Evolutionary conservation across 2,329 filamentous ascomycete species (phyloP), one percentile per base, ranked within the genome.

Genomic region (Stenocarpella maydis): DNA sequence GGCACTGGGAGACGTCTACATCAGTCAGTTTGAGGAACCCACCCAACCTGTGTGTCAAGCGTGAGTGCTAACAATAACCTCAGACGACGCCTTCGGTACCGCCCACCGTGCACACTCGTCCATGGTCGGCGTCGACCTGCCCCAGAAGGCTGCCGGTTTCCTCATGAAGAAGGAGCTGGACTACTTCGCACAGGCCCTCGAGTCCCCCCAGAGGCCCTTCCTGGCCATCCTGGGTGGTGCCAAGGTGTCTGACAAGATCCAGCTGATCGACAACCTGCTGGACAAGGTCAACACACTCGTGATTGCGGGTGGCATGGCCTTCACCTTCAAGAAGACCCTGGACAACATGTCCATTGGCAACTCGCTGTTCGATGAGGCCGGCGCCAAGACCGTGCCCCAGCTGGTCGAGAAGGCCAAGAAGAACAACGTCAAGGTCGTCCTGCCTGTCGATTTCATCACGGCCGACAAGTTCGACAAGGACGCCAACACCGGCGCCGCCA

Each of bases 151-250:
- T 12, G 93, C 95, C 69, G 96, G 96, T 73, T 99, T 98, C 91
- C 90, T 99, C 78, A 94, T 99, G 88, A 99, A 99, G 92, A 99
- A 98, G 88, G 96, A 99, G 85, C 92, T 99, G 73, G 96, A 99
- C 80, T 99, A 99, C 91, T 99, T 99, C 80, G 96, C 96, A 74
- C 90, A 98, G 86, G 96, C 94, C 47, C 92, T 99, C 72, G 96
- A 99, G 86, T 90, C 88, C 76, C 96, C 96, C 72, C 88, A 97
- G 85, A 91, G 95, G 69, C 96, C 96, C 72, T 99, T 99, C 92
- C 91, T 99, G 67, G 97, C 96, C 81, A 99, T 99, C 80, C 92
- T 99, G 66, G 96, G 96, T 77, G 96, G 96, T 76, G 94, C 96
- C 81, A 99, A 99, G 89, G 94, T 99, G 75, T 97, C 94, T 53